These are phyloP conservation scores for Taphrina pruni DNA, from an alignment of 1,139 yeast species.

Conservation along the genomic window DNA sequence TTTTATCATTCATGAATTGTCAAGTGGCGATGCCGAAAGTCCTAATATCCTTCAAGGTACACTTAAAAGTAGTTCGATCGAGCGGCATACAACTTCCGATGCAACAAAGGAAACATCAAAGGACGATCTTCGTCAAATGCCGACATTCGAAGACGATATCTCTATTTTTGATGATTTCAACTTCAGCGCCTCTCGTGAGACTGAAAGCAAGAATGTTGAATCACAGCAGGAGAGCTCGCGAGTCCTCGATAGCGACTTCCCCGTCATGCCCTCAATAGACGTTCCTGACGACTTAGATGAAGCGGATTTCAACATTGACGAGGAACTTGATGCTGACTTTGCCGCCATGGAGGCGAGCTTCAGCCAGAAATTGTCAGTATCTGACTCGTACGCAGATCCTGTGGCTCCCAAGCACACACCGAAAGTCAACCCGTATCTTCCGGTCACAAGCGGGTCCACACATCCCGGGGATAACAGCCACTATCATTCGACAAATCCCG, in stretches of 20 bases:
- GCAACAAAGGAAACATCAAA: background rate
- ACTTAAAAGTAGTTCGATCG: background rate
- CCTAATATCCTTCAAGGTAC: background rate
- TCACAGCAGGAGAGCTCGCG: background rate
- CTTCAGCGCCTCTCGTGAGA: background rate
- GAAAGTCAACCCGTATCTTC: slow-evolving; percentile 16
- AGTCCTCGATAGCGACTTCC: background rate
- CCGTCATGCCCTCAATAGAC: background rate
- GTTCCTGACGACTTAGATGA: slow-evolving; percentile 31
- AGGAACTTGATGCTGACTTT: slow-evolving; percentile 33
- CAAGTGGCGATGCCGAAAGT: background rate
- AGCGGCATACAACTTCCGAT: background rate
- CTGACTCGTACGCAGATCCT: background rate
- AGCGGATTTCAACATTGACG: slow-evolving; percentile 33
- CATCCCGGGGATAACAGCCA: background rate
- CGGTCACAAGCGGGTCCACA: background rate
- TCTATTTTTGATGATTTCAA: background rate
- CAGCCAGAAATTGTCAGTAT: slow-evolving; percentile 1
- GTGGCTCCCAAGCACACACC: background rate
- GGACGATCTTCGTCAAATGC: background rate
- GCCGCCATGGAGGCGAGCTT: slow-evolving; percentile 29
- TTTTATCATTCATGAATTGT: background rate
- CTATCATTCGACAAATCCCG: background rate
- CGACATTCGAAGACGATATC: background rate
- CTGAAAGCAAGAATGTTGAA: background rate